phyloP scores from a whole-genome alignment of 148 eudicot genomes.

The Amaranthus hypochondriacus region DNA sequence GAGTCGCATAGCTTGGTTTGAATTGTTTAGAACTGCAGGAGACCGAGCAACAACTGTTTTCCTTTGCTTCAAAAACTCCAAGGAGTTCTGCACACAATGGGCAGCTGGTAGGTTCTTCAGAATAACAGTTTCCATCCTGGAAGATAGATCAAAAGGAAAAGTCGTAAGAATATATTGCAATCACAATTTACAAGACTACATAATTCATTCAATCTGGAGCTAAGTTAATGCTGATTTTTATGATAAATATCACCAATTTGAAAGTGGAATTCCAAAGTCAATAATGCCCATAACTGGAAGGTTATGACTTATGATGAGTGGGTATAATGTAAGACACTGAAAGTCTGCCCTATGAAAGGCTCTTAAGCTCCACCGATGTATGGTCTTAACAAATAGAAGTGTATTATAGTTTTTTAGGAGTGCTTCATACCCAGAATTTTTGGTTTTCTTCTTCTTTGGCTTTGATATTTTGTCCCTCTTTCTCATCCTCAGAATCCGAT shows the following conservation, averaged over 20 bases:
- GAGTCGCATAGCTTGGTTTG: conserved; percentile 74
- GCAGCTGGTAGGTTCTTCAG: conserved; percentile 66
- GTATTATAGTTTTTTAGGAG: not conserved
- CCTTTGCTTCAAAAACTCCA: conserved; percentile 74
- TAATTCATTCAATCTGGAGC: not conserved
- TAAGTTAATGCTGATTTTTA: not conserved
- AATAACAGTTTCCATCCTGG: conserved; percentile 63
- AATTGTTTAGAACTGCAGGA: conserved; percentile 71
- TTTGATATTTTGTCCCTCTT: conserved; percentile 33
- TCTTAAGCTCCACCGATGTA: not conserved
- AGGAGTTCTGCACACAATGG: conserved; percentile 62
- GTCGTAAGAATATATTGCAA: not conserved
- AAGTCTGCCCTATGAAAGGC: not conserved
- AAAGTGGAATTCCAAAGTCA: not conserved
- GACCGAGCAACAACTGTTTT: conserved; percentile 67
- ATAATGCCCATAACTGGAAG: not conserved
- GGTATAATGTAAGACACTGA: not conserved
- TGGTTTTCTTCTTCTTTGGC: conserved; percentile 55
- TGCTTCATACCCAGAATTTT: conserved; percentile 52
- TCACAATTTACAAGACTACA: not conserved
- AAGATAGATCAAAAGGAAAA: not conserved
- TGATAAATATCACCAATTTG: not conserved
- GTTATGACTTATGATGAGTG: not conserved
- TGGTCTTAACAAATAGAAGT: not conserved
- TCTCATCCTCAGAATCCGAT: conserved; percentile 89